These are phyloP conservation scores for Didymella glomerata DNA, from an alignment of 2,329 filamentous ascomycete species.

Conservation along the genomic window DNA sequence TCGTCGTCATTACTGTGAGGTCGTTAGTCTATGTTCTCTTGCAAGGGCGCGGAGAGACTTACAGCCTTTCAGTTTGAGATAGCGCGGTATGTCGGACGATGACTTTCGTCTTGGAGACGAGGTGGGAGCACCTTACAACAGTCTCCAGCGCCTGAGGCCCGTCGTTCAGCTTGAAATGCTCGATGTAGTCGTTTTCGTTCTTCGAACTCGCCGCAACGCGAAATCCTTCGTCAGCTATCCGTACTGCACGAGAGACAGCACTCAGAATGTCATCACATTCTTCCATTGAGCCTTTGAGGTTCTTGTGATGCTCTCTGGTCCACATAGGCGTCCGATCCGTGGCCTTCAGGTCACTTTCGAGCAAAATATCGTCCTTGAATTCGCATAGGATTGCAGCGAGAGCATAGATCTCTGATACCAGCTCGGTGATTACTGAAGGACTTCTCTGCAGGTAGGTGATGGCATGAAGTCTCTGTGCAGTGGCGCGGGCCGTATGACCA, in stretches of 20 bases:
- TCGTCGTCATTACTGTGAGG: conserved; percentile 1
- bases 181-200: background rate
- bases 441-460: background rate
- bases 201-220: background rate
- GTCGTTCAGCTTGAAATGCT: background rate
- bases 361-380: background rate
- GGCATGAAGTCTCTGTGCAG: conserved; percentile 4
- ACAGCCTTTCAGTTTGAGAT: conserved; percentile 2
- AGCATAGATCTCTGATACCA: background rate
- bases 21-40: background rate
- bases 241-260: background rate
- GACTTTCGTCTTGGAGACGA: background rate
- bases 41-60: background rate
- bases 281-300: background rate
- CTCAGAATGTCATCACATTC: background rate
- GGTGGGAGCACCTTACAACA: conserved; percentile 1
- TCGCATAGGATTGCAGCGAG: background rate
- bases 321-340: background rate
- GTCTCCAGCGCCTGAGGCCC: background rate
- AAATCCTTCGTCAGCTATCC: background rate
- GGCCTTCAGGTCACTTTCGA: background rate
- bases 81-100: conserved; percentile 1
- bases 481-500: background rate
- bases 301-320: conserved; percentile 4
- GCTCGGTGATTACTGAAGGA: background rate